Conservation (phyloP, 257 asterid species). For the Lantana camara region DNA sequence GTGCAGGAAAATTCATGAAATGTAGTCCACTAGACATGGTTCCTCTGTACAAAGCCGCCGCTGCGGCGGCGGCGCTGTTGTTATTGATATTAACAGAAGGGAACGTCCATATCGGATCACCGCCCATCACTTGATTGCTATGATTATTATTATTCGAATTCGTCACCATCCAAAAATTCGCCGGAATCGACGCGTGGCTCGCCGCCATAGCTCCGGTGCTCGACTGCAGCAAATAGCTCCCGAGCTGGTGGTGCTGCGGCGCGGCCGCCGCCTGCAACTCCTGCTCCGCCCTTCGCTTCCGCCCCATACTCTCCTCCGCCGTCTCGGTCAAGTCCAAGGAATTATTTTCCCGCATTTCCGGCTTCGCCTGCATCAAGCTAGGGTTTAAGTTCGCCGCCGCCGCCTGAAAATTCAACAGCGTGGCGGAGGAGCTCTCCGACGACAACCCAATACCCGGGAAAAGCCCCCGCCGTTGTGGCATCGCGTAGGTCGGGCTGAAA, state of each 20-base stretch:
- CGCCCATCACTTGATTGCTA: constrained; percentile 63
- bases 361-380: constrained; percentile 59
- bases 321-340: constrained; percentile 49
- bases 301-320: constrained; percentile 55
- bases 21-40: constrained; percentile 80
- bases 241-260: constrained; percentile 64
- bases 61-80: constrained; percentile 45
- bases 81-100: constrained; percentile 56
- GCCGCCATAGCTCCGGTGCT: constrained; percentile 73
- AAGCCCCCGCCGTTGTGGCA: constrained; percentile 55
- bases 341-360: constrained; percentile 51
- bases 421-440: constrained; percentile 53
- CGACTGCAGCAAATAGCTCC: constrained; percentile 73
- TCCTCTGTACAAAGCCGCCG: constrained; percentile 77
- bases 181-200: constrained; percentile 74
- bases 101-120: constrained; percentile 87
- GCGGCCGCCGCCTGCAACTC: constrained; percentile 39
- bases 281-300: constrained; percentile 70
- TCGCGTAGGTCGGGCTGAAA: constrained; percentile 59
- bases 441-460: constrained; percentile 69
- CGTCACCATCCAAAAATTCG: constrained; percentile 92
- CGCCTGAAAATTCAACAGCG: constrained; percentile 67
- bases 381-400: constrained; percentile 46
- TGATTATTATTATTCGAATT: constrained; percentile 64
- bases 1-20: constrained; percentile 86